phyloP scores from a whole-genome alignment of 78 protist genomes.

The Goniomonas avonlea region DNA sequence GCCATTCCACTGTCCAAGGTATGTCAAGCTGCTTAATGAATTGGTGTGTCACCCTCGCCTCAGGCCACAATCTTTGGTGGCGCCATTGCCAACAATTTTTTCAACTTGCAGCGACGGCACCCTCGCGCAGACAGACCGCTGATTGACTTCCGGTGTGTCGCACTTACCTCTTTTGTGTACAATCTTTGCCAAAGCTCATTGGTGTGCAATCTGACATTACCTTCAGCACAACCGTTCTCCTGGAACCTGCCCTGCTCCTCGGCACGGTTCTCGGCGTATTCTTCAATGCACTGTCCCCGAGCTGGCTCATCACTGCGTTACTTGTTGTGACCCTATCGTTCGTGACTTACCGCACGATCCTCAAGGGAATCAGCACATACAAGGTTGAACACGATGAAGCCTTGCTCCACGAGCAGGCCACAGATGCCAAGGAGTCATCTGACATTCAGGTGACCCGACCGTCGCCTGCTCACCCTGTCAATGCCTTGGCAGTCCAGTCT shows the following conservation, averaged over 20 bases:
- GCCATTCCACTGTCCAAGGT: conserved; percentile 22
- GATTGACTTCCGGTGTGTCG: too few relatives aligned
- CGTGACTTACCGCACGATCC: conserved; percentile 18
- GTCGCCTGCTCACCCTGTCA: too few relatives aligned
- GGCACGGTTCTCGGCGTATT: conserved; percentile 52
- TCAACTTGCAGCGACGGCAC: conserved; percentile 2
- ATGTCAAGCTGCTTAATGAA: conserved; percentile 24
- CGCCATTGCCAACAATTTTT: not conserved
- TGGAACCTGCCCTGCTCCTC: conserved; percentile 38
- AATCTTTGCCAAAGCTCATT: too few relatives aligned
- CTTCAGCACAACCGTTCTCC: conserved; percentile 1
- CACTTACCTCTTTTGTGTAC: too few relatives aligned
- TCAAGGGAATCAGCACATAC: conserved; percentile 13
- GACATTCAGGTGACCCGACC: too few relatives aligned
- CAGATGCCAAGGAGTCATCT: too few relatives aligned
- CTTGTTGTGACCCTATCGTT: conserved; percentile 6
- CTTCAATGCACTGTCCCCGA: conserved; percentile 33
- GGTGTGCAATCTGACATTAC: too few relatives aligned
- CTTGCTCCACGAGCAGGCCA: too few relatives aligned
- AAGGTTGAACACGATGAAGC: too few relatives aligned
- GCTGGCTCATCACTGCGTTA: conserved; percentile 25
- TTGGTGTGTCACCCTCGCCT: too few relatives aligned
- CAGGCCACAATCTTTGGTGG: conserved; percentile 43
- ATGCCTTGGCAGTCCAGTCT: too few relatives aligned
- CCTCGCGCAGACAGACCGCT: conserved; percentile 26